Percentiles rank a stretch among this genome's conserved stretches.
Conservation (phyloP, 768 basidiomycete genomes). For the Amanita fuliginea region DNA sequence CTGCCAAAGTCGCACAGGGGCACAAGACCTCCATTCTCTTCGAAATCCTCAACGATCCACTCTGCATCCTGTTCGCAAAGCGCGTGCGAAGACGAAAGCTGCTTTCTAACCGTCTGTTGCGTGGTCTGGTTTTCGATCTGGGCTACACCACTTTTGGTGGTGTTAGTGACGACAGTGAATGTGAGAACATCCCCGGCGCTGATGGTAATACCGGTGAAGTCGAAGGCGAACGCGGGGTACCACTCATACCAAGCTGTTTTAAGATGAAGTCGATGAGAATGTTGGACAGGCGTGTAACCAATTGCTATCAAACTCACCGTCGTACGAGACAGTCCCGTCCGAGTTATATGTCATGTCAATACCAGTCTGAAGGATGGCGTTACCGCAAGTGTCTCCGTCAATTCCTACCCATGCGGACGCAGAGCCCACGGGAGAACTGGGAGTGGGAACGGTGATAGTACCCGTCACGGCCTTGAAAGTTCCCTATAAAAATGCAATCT, state of each 20-base stretch:
- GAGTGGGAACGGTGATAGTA: background rate
- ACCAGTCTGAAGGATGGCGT: background rate
- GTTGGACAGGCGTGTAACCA: too few species aligned
- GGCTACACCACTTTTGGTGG: background rate
- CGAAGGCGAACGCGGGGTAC: background rate
- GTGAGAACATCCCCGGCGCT: background rate
- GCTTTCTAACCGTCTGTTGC: background rate
- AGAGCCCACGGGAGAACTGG: background rate
- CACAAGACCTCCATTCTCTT: background rate
- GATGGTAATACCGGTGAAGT: background rate
- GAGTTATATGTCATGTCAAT: too few species aligned
- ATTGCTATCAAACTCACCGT: background rate
- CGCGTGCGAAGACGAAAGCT: background rate
- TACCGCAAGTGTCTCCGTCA: background rate
- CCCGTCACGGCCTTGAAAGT: background rate
- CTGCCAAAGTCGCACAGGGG: background rate
- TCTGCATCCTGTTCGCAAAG: background rate
- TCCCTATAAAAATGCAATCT: background rate
- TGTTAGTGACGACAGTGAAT: background rate
- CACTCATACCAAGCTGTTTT: conserved; percentile 1
- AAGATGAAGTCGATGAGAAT: background rate
- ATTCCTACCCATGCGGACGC: background rate
- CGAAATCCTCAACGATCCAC: background rate
- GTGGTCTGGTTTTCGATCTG: background rate
- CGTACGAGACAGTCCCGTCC: background rate